phyloP scores from a whole-genome alignment of 345 rosid genomes.

The Syzygium grande region DNA sequence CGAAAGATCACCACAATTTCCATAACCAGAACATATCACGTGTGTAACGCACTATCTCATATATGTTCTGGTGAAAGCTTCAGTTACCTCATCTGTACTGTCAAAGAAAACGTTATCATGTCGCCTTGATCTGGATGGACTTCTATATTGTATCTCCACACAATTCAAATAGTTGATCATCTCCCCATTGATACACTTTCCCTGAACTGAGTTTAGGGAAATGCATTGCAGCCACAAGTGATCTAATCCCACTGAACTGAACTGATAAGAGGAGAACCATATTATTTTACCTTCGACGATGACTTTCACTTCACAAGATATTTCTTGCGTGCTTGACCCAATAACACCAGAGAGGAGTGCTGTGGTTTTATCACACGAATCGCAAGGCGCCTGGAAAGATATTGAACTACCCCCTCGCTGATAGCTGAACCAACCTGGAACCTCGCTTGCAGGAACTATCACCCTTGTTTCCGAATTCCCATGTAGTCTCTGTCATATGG shows the following conservation, averaged over 20 bases:
- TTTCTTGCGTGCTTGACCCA: neutral
- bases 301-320: neutral
- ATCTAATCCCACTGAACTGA: neutral
- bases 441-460: rapidly evolving
- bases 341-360: neutral
- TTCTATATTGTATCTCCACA: neutral
- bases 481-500: neutral
- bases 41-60: rapidly evolving
- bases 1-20: neutral
- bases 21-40: neutral
- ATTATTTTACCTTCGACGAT: neutral
- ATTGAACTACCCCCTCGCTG: neutral
- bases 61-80: neutral
- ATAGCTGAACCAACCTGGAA: neutral
- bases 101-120: neutral
- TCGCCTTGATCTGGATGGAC: neutral
- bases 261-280: neutral
- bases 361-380: neutral
- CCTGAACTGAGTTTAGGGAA: neutral
- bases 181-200: neutral
- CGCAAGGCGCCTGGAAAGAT: neutral
- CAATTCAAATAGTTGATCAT: neutral
- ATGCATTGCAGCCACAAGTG: neutral
- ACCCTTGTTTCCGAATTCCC: neutral
- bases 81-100: neutral